Evolutionary conservation across 2,329 filamentous ascomycete genomes (phyloP), one percentile per base, ranked within the genome.

Genomic region (Aspergillus japonicus): DNA sequence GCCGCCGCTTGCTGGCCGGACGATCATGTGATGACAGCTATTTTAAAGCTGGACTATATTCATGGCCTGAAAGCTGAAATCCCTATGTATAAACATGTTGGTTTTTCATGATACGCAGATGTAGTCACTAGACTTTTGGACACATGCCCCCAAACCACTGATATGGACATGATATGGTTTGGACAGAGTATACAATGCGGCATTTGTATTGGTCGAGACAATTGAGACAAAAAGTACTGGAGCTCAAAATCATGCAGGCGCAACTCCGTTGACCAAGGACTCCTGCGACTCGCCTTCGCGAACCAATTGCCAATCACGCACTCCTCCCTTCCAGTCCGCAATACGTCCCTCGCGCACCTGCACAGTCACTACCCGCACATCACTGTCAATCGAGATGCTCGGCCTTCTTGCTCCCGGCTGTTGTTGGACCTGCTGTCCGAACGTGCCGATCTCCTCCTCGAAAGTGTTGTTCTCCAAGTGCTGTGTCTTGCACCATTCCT

Each of bases 401-500:
- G 66, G 71, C 64, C 69, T 69, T 62, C 70, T 72, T 64, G 62
- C 67, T 59, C 64, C 72, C 50, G 64, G 57, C 24, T 67, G 63
- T 60, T 68, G 68, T 66, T 69, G 68, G 12, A 44, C n/a, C 69
- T 68, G 66, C 68, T 73, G 74, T 53, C 72, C 78, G 64, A 82
- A 78, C 21, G 78, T 62, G 69, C 77, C 60, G 67, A 78, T 73
- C 62, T 82, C 81, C 55, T 81, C 78, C 49, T 88, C 88, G 69
- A 96, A 96, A 0, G 91, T 96, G 75, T 98, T 96, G 77, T 97
- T 96, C 69, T 91, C 91, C 65, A 96, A 78, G 80, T 99, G 95
- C 69, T 87, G 84, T 64, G 89, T 85, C 69, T 89, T 89, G 75
- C 91, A 96, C 83, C 89, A 98, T 54, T 78, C 80, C 77, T 98